These are phyloP conservation scores for Serendipita sp. DNA, from an alignment of 768 basidiomycete genomes.

Conservation along the genomic window DNA sequence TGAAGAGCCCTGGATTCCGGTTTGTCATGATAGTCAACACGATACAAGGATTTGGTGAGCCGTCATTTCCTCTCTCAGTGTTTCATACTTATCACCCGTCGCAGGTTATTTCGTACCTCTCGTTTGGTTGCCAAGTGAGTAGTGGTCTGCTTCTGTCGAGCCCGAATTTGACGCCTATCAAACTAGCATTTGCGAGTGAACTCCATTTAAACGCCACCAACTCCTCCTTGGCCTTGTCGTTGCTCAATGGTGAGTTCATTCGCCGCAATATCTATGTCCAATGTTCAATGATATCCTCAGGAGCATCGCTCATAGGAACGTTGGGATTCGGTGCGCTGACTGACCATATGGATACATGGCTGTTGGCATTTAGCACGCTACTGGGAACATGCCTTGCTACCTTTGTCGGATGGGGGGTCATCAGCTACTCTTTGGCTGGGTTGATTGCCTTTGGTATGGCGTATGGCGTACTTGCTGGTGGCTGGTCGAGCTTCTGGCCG, in stretches of 20 bases:
- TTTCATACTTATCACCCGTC: not conserved
- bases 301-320: slow-evolving; percentile 15
- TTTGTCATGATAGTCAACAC: slow-evolving; percentile 16
- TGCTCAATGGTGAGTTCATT: slow-evolving; percentile 16
- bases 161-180: not conserved
- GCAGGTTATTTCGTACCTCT: slow-evolving; percentile 15
- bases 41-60: slow-evolving; percentile 14
- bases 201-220: slow-evolving; percentile 15
- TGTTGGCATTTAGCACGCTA: slow-evolving; percentile 15
- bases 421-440: slow-evolving; percentile 16
- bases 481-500: slow-evolving; percentile 19
- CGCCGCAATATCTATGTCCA: slow-evolving; percentile 2
- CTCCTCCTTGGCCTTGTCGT: slow-evolving; percentile 15
- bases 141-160: not conserved
- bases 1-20: slow-evolving; percentile 17
- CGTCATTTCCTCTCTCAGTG: not conserved
- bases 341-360: slow-evolving; percentile 18
- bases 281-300: not conserved
- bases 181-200: slow-evolving; percentile 17
- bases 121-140: slow-evolving; percentile 18
- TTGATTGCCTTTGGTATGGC: slow-evolving; percentile 17
- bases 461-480: slow-evolving; percentile 18
- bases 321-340: slow-evolving; percentile 18
- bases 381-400: slow-evolving; percentile 15
- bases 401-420: slow-evolving; percentile 20